Base-by-base conservation (phyloP, 163 green algal species). In the Scenedesmus sp. region DNA sequence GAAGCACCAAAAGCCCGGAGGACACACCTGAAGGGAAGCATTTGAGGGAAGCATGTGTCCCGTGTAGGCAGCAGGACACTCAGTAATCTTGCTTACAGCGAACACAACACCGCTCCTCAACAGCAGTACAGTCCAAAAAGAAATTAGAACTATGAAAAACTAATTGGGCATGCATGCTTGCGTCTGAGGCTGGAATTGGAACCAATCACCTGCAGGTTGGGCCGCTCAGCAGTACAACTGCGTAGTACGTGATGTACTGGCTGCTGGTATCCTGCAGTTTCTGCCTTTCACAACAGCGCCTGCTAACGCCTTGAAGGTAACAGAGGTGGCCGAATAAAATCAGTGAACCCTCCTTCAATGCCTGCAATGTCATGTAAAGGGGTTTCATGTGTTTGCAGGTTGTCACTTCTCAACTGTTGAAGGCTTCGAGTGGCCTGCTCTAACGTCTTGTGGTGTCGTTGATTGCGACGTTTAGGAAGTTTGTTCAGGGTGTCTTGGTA, bases 191-290 rank as follows among this genome's bases (percentile, higher is more conserved):
- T n/a, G 1, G 22, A 70, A n/a, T n/a, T 22, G n/a, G n/a, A 12
- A 26, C 24, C 51, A 70, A 70, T 22, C 56, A 70, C 20, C 56
- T 33, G 56, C 56, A 70, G 7, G 56, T 4, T 70, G 56, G 22
- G 56, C 56, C 7, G 56, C 56, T 10, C 2, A 70, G 56, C 56
- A 70, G 56, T 70, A 70, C 56, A 16, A n/a, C n/a, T n/a, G n/a
- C n/a, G n/a, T n/a, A n/a, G n/a, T n/a, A n/a, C n/a, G n/a, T 70
- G 56, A 70, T 70, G 56, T 70, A 70, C 56, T 70, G 56, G 56
- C 1, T 70, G 56, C 56, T 70, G 56, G 56, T 70, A n/a, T 70
- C 56, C 15, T 6, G 22, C 7, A 22, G 30, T 20, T 70, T 22
- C 56, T 70, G 56, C 56, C 20, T 33, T n/a, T 3, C 1, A 16